Percentiles rank a stretch among this genome's conserved stretches.
These are phyloP conservation scores for Talaromyces sp. DNA, from an alignment of 2,329 filamentous ascomycete genomes.

Conservation along the genomic window DNA sequence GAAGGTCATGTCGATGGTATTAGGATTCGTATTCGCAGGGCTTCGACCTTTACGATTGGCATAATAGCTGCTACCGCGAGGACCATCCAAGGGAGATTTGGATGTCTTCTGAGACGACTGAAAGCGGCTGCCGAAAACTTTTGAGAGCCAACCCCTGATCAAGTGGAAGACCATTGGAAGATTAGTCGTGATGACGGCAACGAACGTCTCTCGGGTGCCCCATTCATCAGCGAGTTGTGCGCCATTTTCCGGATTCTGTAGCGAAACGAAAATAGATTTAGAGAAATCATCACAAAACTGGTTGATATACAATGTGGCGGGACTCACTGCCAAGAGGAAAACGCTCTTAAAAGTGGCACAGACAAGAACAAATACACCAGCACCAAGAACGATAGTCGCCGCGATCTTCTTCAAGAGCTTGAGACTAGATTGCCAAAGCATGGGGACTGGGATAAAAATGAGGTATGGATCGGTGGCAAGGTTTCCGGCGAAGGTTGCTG, in stretches of 20 bases:
- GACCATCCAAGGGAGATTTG: slow-evolving; percentile 31
- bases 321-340: slow-evolving; percentile 37
- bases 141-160: slow-evolving; percentile 34
- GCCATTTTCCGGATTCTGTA: slow-evolving; percentile 25
- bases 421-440: slow-evolving; percentile 49
- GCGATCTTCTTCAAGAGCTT: slow-evolving; percentile 45
- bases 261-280: neutral
- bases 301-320: neutral
- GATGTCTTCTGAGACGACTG: slow-evolving; percentile 35
- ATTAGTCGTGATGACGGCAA: slow-evolving; percentile 34
- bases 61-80: slow-evolving; percentile 19
- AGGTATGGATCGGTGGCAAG: slow-evolving; percentile 55
- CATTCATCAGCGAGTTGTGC: slow-evolving; percentile 29
- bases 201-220: slow-evolving; percentile 36
- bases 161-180: slow-evolving; percentile 37
- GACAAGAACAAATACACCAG: slow-evolving; percentile 48
- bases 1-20: slow-evolving; percentile 33
- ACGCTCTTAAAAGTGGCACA: slow-evolving; percentile 49
- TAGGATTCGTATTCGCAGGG: slow-evolving; percentile 28
- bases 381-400: slow-evolving; percentile 47
- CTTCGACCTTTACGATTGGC: slow-evolving; percentile 26
- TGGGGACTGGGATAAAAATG: slow-evolving; percentile 53
- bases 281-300: neutral
- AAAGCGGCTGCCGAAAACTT: slow-evolving; percentile 32
- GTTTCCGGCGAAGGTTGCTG: slow-evolving; percentile 49